Conservation (phyloP, 805 yeast genomes). For the Candida verbasci region DNA sequence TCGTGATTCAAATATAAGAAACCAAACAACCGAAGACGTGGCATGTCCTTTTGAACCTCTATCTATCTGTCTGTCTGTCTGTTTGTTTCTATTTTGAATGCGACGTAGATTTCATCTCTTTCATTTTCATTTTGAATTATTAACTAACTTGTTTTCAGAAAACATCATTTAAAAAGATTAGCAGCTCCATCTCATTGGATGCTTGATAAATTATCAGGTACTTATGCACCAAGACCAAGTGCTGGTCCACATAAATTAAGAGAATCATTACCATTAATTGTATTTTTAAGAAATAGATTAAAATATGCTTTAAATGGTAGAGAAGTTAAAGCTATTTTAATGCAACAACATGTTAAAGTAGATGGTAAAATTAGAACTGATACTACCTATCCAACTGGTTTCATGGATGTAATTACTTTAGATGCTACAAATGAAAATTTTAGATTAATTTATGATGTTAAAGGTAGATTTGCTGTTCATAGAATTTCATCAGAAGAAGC, state of each 20-base stretch:
- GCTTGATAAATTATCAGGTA: slow-evolving; percentile 99
- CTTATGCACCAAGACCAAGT: slow-evolving; percentile 99
- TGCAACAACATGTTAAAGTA: slow-evolving; percentile 98
- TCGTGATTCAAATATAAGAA: slow-evolving; percentile 25
- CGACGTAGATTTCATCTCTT: slow-evolving; percentile 6
- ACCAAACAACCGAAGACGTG: neutral
- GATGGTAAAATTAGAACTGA: slow-evolving; percentile 99
- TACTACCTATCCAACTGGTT: slow-evolving; percentile 98
- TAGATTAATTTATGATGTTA: slow-evolving; percentile 97
- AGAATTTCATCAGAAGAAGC: slow-evolving; percentile 99
- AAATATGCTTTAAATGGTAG: slow-evolving; percentile 99
- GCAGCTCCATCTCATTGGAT: slow-evolving; percentile 99
- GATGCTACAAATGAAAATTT: slow-evolving; percentile 99
- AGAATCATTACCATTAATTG: slow-evolving; percentile 95
- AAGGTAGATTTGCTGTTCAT: slow-evolving; percentile 99
- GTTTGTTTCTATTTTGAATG: neutral
- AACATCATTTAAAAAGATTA: slow-evolving; percentile 98
- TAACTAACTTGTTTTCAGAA: slow-evolving; percentile 47
- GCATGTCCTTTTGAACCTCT: neutral
- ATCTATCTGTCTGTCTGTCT: too few species aligned
- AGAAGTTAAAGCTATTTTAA: slow-evolving; percentile 96
- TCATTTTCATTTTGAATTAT: neutral
- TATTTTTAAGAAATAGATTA: slow-evolving; percentile 96
- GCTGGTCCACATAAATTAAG: slow-evolving; percentile 99
- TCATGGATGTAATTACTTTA: slow-evolving; percentile 97